Percentiles rank a stretch among this genome's conserved stretches.
phyloP scores from a whole-genome alignment of 2,329 filamentous ascomycete species.

The Parascedosporium putredinis region DNA sequence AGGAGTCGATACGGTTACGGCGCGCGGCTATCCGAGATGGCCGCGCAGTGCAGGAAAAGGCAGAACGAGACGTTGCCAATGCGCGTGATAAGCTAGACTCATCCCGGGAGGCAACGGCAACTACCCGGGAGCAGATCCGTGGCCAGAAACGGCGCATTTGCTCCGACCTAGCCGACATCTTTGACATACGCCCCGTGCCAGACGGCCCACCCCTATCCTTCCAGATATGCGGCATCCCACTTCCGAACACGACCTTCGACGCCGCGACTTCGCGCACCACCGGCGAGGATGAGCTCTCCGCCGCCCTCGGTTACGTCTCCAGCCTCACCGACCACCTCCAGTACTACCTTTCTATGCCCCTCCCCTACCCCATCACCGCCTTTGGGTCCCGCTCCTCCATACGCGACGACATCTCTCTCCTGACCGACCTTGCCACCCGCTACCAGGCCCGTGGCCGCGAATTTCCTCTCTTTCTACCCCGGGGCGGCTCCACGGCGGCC shows the following conservation, averaged over 20 bases:
- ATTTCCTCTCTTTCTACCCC: constrained; percentile 67
- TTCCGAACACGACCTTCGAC: constrained; percentile 75
- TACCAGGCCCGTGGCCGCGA: constrained; percentile 43
- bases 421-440: constrained; percentile 29
- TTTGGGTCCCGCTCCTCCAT: constrained; percentile 67
- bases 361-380: constrained; percentile 70
- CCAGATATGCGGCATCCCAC: constrained; percentile 64
- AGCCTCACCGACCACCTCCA: constrained; percentile 67
- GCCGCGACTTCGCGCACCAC: constrained; percentile 27
- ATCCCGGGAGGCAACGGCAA: constrained; percentile 42
- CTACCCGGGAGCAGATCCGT: constrained; percentile 55
- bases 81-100: constrained; percentile 48
- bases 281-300: constrained; percentile 63
- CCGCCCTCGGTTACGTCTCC: constrained; percentile 71
- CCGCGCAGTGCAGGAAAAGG: constrained; percentile 45
- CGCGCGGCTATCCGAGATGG: constrained; percentile 58
- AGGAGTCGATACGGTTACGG: constrained; percentile 53
- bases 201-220: constrained; percentile 59
- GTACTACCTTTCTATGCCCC: constrained; percentile 66
- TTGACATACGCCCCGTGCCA: constrained; percentile 60
- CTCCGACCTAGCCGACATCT: constrained; percentile 69
- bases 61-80: constrained; percentile 50
- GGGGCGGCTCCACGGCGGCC: constrained; percentile 52
- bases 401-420: constrained; percentile 59
- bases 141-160: constrained; percentile 85